Base-by-base conservation (phyloP, 2,329 filamentous ascomycete genomes). In the Neonectria faginata region DNA sequence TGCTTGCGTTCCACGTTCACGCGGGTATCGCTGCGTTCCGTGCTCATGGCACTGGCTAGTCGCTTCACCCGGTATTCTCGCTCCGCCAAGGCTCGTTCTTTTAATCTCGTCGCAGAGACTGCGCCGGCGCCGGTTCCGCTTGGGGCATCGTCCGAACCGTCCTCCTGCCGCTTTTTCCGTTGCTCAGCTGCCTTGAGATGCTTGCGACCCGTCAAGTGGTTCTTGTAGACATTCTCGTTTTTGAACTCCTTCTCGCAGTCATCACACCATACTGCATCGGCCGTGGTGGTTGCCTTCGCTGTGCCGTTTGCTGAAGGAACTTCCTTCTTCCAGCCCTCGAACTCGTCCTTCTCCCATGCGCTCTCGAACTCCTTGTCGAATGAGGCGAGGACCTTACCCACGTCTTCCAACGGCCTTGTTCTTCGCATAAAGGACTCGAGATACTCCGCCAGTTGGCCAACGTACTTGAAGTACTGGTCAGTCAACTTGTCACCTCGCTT, bases 1-100 rank as follows among this genome's bases (percentile, higher is more conserved):
- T 97, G 93, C 79, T 93, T 96, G 56, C 96, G 92, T 84, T 99
- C 97, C 11, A 98, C 94, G 74, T 99, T 98, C 73, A 96, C 91
- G 53, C 92, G 88, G 0, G 96, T 98, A 75, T 97, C 95, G 78
- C 91, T 88, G 62, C 95, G 91, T 76, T 97, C 93, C 14, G 91
- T 92, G 76, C 92, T 91, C 88, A 99, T 96, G 5, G 92, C 88
- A 52, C 90, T 87, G 10, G 93, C 89, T 7, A 99, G 85, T 58
- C 91, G 91, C 76, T 91, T 92, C 57, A 97, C 87, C 18, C 93
- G 89, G 78, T 91, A 91, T 77, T 99, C 96, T 60, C 94, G 90
- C 76, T 96, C 92, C 2, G 96, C 96, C 10, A 99, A 90, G 0
- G 92, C 94, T 52, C 92, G 90, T 77, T 99, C 95, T 78, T 97